Evolutionary conservation across 2,329 filamentous ascomycete genomes (phyloP).

Genomic region (Fusarium chaquense): DNA sequence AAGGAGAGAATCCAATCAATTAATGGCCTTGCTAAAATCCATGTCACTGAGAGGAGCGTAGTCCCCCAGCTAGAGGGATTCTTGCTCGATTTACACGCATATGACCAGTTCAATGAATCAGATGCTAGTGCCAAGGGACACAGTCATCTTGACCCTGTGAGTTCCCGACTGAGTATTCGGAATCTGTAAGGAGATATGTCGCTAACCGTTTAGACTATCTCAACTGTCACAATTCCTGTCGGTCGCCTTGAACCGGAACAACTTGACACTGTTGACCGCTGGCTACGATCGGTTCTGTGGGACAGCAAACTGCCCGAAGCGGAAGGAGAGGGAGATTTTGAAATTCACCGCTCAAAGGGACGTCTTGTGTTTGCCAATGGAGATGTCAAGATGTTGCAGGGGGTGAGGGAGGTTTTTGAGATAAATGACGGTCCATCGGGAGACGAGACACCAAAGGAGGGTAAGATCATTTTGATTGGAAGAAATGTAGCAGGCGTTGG

Average conservation of each 20-base stretch:
- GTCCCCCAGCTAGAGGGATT: constrained; percentile 88
- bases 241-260: constrained; percentile 69
- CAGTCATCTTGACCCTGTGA: constrained; percentile 88
- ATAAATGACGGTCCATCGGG: constrained; percentile 73
- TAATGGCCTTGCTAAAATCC: constrained; percentile 87
- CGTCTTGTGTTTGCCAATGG: constrained; percentile 75
- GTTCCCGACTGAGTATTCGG: constrained; percentile 47
- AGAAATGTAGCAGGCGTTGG: constrained; percentile 64
- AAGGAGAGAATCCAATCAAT: constrained; percentile 81
- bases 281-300: constrained; percentile 89
- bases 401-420: constrained; percentile 93
- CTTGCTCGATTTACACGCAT: constrained; percentile 90
- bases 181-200: background rate
- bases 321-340: constrained; percentile 63
- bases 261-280: constrained; percentile 77
- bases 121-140: constrained; percentile 82
- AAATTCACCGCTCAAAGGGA: constrained; percentile 91
- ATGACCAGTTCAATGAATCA: constrained; percentile 82
- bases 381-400: constrained; percentile 82
- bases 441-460: constrained; percentile 50
- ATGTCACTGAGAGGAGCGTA: constrained; percentile 82
- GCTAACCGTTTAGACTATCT: constrained; percentile 73
- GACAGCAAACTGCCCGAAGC: constrained; percentile 71
- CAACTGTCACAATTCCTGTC: constrained; percentile 80
- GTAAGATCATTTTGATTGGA: constrained; percentile 75